Evolutionary conservation across 371 early-diverging fungal genomes (phyloP), one percentile per base, ranked within the genome.

Genomic region (Rhizopus arrhizus): DNA sequence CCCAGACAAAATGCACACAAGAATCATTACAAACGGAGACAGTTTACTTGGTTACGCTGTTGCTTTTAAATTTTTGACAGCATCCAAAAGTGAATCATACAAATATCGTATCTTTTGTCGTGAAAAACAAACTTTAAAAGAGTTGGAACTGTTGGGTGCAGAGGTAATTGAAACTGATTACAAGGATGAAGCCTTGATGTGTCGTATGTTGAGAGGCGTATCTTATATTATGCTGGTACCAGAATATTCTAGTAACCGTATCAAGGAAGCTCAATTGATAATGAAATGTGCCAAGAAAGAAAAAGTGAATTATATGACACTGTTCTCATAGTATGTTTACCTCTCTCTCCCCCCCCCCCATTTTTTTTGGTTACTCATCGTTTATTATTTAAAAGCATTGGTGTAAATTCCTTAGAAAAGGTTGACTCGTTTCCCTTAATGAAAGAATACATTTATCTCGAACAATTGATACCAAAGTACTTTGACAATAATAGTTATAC

Each of bases 41-140:
- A 56, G 63, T 13, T 56, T 58, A 13, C 53, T 66, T n/a, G 73
- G 73, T 9, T 72, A 66, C 56, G 59, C 59, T 15, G 7, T 66
- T 45, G 66, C 66, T 22, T 62, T 38, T 52, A 55, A 53, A 3
- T 62, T 69, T 31, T 31, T 63, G 34, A 50, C 58, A 10, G 53
- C 22, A 22, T 22, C 22, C 22, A 60, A 42, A 46, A 16, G 8
- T 3, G 8, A 22, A n/a, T 7, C 9, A n/a, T 3, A 15, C 13
- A 45, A 65, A 42, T 52, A 62, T n/a, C 65, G 60, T 0, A 43
- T 71, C 1, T 33, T 65, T n/a, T 62, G 65, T 38, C 53, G 43
- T 32, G 40, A 65, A 6, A 41, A 38, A 38, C 52, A 71, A 15
- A 65, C 59, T 4, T 9, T 65, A 9, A 43, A 62, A 2, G 65